A percentile compares a stretch with the other conserved stretches of the same genome.
phyloP scores from a whole-genome alignment of 2,329 filamentous ascomycete genomes.

The Colletotrichum lupini region DNA sequence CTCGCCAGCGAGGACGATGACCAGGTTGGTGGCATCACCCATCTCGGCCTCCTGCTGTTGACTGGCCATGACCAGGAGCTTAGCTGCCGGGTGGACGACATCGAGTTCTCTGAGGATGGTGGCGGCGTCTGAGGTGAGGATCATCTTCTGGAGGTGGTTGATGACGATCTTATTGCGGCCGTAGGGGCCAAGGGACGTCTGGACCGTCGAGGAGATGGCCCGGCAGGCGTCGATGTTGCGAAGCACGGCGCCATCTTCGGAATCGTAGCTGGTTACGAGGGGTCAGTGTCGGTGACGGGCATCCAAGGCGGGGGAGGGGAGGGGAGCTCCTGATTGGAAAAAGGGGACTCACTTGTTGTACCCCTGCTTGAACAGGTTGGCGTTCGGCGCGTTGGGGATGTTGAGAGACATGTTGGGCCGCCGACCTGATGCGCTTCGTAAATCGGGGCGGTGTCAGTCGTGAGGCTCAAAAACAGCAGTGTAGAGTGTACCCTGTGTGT shows the following conservation, averaged over 20 bases:
- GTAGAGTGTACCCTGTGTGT: slow-evolving; percentile 25
- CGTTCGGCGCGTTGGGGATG: slow-evolving; percentile 93
- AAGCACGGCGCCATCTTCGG: slow-evolving; percentile 97
- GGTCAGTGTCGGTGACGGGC: slow-evolving; percentile 47
- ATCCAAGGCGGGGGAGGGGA: slow-evolving; percentile 30
- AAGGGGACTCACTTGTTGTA: slow-evolving; percentile 84
- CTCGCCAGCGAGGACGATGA: slow-evolving; percentile 95
- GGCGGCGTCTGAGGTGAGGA: slow-evolving; percentile 95
- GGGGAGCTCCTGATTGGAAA: slow-evolving; percentile 36
- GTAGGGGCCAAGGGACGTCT: slow-evolving; percentile 96
- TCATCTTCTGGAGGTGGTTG: slow-evolving; percentile 99
- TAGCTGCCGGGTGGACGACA: slow-evolving; percentile 97
- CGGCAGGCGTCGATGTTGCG: slow-evolving; percentile 99
- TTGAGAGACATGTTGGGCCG: slow-evolving; percentile 84
- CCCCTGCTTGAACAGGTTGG: slow-evolving; percentile 93
- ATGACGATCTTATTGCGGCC: slow-evolving; percentile 99
- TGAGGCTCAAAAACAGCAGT: slow-evolving; percentile 23
- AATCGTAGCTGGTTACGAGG: slow-evolving; percentile 80
- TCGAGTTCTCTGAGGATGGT: slow-evolving; percentile 98
- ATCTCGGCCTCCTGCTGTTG: slow-evolving; percentile 99
- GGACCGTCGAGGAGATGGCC: slow-evolving; percentile 93
- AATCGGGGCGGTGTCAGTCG: slow-evolving; percentile 18
- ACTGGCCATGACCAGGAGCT: slow-evolving; percentile 97
- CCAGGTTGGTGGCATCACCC: slow-evolving; percentile 97
- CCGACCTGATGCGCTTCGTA: slow-evolving; percentile 25